phyloP scores from a whole-genome alignment of 2,329 filamentous ascomycete species.

The Ophiosphaerella narmari region DNA sequence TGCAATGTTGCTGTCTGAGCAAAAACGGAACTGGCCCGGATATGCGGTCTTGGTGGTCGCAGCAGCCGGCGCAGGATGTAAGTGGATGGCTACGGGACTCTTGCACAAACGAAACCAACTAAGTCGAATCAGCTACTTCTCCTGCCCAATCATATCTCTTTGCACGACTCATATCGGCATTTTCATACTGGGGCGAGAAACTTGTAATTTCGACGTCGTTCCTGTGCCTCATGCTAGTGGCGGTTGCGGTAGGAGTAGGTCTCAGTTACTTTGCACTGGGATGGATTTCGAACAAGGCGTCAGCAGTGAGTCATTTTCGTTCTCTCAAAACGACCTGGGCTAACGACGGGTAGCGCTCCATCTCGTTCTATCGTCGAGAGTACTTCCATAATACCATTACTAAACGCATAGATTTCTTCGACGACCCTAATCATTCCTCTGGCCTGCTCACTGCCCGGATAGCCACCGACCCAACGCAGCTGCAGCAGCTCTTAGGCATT shows the following conservation, averaged over 20 bases:
- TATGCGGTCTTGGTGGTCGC: constrained; percentile 22
- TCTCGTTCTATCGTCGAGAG: constrained; percentile 76
- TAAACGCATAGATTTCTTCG: constrained; percentile 92
- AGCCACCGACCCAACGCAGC: constrained; percentile 39
- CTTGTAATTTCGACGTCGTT: constrained; percentile 18
- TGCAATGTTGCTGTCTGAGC: constrained; percentile 21
- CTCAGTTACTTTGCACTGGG: constrained; percentile 28
- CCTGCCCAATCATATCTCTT: constrained; percentile 32
- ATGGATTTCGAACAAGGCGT: constrained; percentile 31
- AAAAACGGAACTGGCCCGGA: constrained; percentile 17
- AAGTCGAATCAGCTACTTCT: constrained; percentile 12
- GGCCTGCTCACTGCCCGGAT: constrained; percentile 75
- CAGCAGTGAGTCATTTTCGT: constrained; percentile 16
- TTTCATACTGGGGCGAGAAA: constrained; percentile 20
- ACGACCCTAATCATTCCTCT: constrained; percentile 82
- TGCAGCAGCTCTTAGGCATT: constrained; percentile 32
- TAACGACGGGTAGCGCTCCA: constrained; percentile 15
- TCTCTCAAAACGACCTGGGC: not conserved
- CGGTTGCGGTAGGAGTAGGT: constrained; percentile 23
- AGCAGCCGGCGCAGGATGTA: constrained; percentile 26
- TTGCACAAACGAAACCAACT: not conserved
- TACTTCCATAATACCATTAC: constrained; percentile 86
- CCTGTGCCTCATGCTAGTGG: constrained; percentile 53
- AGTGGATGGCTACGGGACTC: constrained; percentile 1
- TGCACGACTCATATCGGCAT: constrained; percentile 27